These are phyloP conservation scores for Nigrospora sphaerica DNA, from an alignment of 2,329 filamentous ascomycete genomes.

Conservation along the genomic window DNA sequence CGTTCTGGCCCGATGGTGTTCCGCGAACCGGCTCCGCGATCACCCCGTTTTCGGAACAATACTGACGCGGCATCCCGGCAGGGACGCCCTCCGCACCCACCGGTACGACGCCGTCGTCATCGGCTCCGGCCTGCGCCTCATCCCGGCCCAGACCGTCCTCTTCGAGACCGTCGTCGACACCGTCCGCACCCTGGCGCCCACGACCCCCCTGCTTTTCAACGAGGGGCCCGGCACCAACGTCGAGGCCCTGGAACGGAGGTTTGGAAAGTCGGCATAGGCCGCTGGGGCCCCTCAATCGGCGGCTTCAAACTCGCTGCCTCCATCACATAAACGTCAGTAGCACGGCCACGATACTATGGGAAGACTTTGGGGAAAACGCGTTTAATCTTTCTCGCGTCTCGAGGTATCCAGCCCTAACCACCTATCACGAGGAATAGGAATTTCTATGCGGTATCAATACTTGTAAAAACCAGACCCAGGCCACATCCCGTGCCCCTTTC, in stretches of 20 bases:
- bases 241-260: conserved; percentile 3
- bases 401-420: background rate
- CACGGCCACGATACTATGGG: too few relatives aligned
- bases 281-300: too few relatives aligned
- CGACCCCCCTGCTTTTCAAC: conserved; percentile 9
- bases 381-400: too few relatives aligned
- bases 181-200: conserved; percentile 2
- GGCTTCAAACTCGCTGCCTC: too few relatives aligned
- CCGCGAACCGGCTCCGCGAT: too few relatives aligned
- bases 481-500: background rate
- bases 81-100: background rate
- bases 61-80: too few relatives aligned
- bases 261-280: background rate
- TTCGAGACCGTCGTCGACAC: conserved; percentile 14
- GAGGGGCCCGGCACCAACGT: conserved; percentile 6
- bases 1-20: too few relatives aligned
- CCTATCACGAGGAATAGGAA: background rate
- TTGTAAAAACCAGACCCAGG: too few relatives aligned
- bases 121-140: conserved; percentile 9
- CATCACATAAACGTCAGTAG: too few relatives aligned
- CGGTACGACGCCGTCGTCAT: conserved; percentile 11
- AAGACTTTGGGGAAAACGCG: too few relatives aligned
- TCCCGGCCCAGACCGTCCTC: conserved; percentile 6
- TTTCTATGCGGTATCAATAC: conserved; percentile 1
- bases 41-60: too few relatives aligned